phyloP scores from a whole-genome alignment of 2,329 filamentous ascomycete species.

The Leptographium lundbergii region DNA sequence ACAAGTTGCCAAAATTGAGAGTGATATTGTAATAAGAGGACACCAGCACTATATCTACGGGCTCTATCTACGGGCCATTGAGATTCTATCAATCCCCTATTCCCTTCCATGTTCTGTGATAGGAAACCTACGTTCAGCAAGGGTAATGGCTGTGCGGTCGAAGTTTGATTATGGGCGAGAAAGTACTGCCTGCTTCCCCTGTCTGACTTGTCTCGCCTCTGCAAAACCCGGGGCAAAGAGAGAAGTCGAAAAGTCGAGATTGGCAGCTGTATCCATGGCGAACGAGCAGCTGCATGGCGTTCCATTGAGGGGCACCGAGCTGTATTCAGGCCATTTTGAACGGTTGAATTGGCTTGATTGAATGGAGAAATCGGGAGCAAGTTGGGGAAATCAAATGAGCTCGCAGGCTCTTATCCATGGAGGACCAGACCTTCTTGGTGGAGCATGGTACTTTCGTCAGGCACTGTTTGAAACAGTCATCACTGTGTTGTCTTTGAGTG shows the following conservation, averaged over 20 bases:
- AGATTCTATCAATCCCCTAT: neutral
- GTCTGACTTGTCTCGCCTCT: no score
- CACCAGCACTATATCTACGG: neutral
- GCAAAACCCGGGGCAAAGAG: neutral
- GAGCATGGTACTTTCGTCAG: neutral
- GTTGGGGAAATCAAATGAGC: neutral
- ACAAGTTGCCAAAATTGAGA: slow-evolving; percentile 26
- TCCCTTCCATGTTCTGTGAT: neutral
- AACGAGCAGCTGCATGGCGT: neutral
- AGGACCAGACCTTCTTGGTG: neutral
- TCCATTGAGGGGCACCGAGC: neutral
- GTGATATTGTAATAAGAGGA: slow-evolving; percentile 17
- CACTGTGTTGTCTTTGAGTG: neutral
- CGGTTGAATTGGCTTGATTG: neutral
- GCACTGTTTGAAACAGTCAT: neutral
- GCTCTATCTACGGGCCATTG: neutral
- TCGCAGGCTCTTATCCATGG: neutral
- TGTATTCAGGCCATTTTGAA: neutral
- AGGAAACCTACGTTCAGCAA: neutral
- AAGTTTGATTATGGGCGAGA: neutral
- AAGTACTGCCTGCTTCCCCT: no score
- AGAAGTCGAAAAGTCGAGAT: neutral
- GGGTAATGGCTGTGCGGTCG: neutral
- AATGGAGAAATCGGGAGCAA: neutral
- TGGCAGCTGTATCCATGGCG: neutral